Evolutionary conservation across 306 rosid genomes (phyloP).

Genomic region (Ochetophila trinervis): DNA sequence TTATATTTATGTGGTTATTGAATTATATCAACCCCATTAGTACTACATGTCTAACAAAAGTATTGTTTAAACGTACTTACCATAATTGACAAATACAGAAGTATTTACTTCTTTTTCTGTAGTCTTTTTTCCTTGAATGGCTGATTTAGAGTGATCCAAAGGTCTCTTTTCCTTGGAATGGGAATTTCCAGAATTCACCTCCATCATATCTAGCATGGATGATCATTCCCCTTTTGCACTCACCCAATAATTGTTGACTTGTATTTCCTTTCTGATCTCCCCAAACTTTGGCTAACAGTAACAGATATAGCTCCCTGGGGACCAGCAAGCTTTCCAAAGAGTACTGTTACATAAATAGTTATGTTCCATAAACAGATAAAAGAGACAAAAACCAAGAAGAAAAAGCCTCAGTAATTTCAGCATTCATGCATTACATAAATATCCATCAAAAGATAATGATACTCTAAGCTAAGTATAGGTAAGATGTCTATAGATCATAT

Average conservation of each 20-base stretch:
- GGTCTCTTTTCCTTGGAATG: constrained; percentile 48
- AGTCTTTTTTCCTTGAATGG: constrained; percentile 46
- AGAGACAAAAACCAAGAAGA: neutral
- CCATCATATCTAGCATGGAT: constrained; percentile 53
- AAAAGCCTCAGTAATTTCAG: neutral
- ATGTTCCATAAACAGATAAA: neutral
- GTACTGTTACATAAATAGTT: constrained; percentile 6
- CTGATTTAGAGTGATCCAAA: constrained; percentile 44
- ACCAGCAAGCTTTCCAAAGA: constrained; percentile 6
- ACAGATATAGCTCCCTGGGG: constrained; percentile 18
- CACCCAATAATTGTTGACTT: constrained; percentile 4
- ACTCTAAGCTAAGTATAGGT: neutral
- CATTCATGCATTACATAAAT: neutral
- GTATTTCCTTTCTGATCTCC: constrained; percentile 4
- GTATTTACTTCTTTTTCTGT: constrained; percentile 47
- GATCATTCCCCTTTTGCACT: constrained; percentile 36
- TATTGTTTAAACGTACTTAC: constrained; percentile 38
- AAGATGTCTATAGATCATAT: neutral
- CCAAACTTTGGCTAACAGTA: neutral
- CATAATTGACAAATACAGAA: constrained; percentile 65
- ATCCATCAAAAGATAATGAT: neutral
- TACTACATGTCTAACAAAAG: constrained; percentile 4
- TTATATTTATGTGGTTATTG: constrained; percentile 2
- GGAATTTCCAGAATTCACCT: constrained; percentile 47
- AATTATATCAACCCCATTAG: neutral